Evolutionary conservation across 441 rosid species (phyloP), one percentile per base, ranked within the genome.

Genomic region (Corymbia citriodora): DNA sequence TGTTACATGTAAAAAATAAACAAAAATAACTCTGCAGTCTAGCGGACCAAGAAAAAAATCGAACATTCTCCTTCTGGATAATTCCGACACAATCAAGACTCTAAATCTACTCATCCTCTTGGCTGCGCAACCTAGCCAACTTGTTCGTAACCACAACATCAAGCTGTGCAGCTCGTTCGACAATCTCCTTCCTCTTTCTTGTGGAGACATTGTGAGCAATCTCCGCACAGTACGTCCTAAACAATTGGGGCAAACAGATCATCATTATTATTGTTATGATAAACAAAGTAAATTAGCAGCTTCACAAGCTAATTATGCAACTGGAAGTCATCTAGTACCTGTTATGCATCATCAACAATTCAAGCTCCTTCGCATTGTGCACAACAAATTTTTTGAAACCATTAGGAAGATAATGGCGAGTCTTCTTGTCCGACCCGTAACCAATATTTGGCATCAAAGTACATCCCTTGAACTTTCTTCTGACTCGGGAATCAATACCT

Each of bases 401-500:
- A 72, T 97, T 97, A 1, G 98, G 97, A 55, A 97, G 99, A 89
- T 94, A 95, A 70, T 97, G 98, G 5, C 97, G 95, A 6, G 99
- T 97, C 90, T 95, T 97, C 93, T 96, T 97, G 94, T 97, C 99
- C 7, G 97, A 93, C 2, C 98, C 99, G 14, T 98, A 97, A 6
- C 99, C 99, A 54, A 97, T 94, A 87, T 98, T 98, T 87, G 99
- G 99, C 99, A 98, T 97, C 92, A 98, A 88, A 4, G 99, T 96
- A 70, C 94, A 94, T 91, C 99, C 99, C 89, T 98, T 97, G 95
- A 97, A 96, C 96, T 97, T 97, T 85, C 99, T 95, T 10, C 98
- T 91, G 4, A 97, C 98, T 10, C 99, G 89, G 4, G 99, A 97
- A 90, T 97, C 99, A 88, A 97, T 97, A 95, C 98, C 99, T 94